phyloP scores from a whole-genome alignment of 345 rosid genomes.

The Eutrema heterophyllum region DNA sequence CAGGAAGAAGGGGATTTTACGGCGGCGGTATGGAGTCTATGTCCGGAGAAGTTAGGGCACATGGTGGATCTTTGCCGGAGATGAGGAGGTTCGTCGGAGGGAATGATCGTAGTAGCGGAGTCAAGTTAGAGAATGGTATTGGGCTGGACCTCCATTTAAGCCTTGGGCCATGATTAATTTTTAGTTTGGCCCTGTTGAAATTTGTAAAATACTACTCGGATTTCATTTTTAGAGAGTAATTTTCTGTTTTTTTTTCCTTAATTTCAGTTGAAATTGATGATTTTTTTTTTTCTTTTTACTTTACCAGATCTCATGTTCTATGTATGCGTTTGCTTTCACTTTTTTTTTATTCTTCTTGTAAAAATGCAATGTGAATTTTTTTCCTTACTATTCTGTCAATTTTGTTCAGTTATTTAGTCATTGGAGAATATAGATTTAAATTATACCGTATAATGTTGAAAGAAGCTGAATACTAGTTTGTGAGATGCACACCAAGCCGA shows the following conservation, averaged over 20 bases:
- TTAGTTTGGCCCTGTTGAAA: not conserved
- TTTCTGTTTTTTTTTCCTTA: not conserved
- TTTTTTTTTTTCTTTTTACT: not conserved
- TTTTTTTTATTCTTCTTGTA: slow-evolving; percentile 4
- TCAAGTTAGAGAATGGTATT: slow-evolving; percentile 43
- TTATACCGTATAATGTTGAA: not conserved
- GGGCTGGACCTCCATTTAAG: slow-evolving; percentile 78
- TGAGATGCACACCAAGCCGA: not conserved
- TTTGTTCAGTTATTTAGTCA: not conserved
- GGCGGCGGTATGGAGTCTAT: slow-evolving; percentile 25
- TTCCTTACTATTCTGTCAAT: not conserved
- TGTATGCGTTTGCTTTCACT: slow-evolving; percentile 18
- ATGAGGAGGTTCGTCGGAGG: slow-evolving; percentile 41
- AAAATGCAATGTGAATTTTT: slow-evolving; percentile 13
- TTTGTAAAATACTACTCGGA: not conserved
- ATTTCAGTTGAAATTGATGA: not conserved
- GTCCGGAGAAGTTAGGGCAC: slow-evolving; percentile 19
- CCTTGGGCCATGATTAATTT: slow-evolving; percentile 49
- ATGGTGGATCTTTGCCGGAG: slow-evolving; percentile 29
- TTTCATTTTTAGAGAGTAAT: not conserved
- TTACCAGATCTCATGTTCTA: not conserved
- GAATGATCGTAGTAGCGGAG: slow-evolving; percentile 27
- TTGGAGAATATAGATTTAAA: not conserved
- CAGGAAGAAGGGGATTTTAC: not conserved
- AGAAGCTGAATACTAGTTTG: not conserved